Percentiles rank a stretch among this genome's conserved stretches.
phyloP scores from a whole-genome alignment of 2,329 filamentous ascomycete genomes.

The Diaporthe capsici region DNA sequence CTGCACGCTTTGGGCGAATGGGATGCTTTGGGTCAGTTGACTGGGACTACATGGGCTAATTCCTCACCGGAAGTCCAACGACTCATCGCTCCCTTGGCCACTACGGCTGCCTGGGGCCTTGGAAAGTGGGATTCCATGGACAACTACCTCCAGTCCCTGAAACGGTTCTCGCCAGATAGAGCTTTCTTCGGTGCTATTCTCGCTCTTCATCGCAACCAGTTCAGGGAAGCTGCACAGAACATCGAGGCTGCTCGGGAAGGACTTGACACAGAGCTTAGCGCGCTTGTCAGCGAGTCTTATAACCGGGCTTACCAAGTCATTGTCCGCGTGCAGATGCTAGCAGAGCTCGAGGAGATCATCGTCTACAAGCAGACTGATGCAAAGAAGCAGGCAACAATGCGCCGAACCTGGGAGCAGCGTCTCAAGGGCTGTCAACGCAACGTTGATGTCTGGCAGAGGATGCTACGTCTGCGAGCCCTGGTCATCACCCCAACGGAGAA shows the following conservation, averaged over 20 bases:
- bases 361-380: constrained; percentile 95
- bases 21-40: constrained; percentile 90
- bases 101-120: constrained; percentile 95
- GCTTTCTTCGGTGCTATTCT: constrained; percentile 98
- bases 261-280: constrained; percentile 94
- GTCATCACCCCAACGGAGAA: constrained; percentile 94
- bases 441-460: constrained; percentile 98
- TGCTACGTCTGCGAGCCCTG: constrained; percentile 93
- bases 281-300: constrained; percentile 97
- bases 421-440: constrained; percentile 96
- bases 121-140: constrained; percentile 99
- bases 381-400: constrained; percentile 91
- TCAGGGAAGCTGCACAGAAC: constrained; percentile 88
- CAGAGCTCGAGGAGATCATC: constrained; percentile 97
- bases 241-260: constrained; percentile 94
- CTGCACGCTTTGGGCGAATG: constrained; percentile 97
- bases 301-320: constrained; percentile 98
- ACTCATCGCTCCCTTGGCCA: constrained; percentile 92
- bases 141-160: constrained; percentile 95
- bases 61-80: constrained; percentile 89
- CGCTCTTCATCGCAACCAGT: constrained; percentile 94
- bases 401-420: constrained; percentile 94
- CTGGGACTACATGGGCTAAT: constrained; percentile 94
- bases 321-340: constrained; percentile 98
- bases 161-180: constrained; percentile 90